These are phyloP conservation scores for Celoporthe dispersa DNA, from an alignment of 2,329 filamentous ascomycete species.

Conservation along the genomic window DNA sequence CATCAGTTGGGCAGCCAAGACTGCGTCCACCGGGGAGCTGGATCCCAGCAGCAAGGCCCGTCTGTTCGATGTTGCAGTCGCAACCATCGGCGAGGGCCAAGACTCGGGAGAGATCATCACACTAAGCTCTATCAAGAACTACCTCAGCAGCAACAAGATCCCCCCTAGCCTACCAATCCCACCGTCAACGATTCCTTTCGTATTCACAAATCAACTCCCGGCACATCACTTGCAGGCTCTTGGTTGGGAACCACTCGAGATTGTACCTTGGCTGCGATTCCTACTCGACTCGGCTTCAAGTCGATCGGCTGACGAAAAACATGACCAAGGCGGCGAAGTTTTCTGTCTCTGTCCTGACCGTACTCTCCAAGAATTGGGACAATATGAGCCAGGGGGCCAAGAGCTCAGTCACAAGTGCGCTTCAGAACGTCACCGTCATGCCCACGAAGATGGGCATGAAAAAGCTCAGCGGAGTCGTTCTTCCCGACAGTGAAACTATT, in stretches of 20 bases:
- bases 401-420: conserved; percentile 63
- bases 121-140: conserved; percentile 75
- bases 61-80: conserved; percentile 81
- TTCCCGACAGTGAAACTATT: conserved; percentile 94
- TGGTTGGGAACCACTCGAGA: conserved; percentile 83
- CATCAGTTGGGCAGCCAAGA: conserved; percentile 79
- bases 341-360: conserved; percentile 73
- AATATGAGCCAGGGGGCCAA: conserved; percentile 70
- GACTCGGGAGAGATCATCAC: conserved; percentile 74
- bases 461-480: conserved; percentile 82
- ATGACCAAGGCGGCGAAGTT: conserved; percentile 75
- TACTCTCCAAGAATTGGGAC: conserved; percentile 92
- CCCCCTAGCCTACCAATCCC: conserved; percentile 82
- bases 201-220: conserved; percentile 74
- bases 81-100: conserved; percentile 64
- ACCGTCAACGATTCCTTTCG: conserved; percentile 79
- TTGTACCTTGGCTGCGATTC: conserved; percentile 84
- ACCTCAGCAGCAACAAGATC: conserved; percentile 77
- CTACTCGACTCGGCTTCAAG: conserved; percentile 71
- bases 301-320: conserved; percentile 64
- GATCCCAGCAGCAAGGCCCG: conserved; percentile 69
- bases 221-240: conserved; percentile 74
- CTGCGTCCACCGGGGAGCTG: conserved; percentile 72
- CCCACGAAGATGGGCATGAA: conserved; percentile 92
- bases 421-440: conserved; percentile 75